Base-by-base conservation (phyloP, 768 basidiomycete genomes). In the Serendipita sp. region DNA sequence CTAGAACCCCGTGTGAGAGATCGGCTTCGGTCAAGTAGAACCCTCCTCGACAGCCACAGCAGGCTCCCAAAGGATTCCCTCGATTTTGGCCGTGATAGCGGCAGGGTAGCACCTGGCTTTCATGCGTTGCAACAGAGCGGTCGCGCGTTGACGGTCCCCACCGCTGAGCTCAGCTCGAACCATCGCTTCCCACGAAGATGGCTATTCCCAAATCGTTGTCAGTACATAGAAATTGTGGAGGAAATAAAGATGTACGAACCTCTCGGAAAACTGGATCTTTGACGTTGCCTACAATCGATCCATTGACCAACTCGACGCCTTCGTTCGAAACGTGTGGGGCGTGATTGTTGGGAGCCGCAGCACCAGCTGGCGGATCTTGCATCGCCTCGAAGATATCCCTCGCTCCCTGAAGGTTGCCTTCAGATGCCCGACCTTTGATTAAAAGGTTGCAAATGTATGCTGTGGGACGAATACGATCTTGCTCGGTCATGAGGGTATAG, bases 181-280 rank as follows among this genome's bases (percentile, higher is more conserved):
- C 93, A 99, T 98, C 3, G 83, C 84, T 70, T 98, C 96, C 85
- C 89, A 95, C 0, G 91, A 94, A 42, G 88, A 91, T 13, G 90
- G 91, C 84, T 90, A 68, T 2, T 63, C 5, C 14, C 61, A 61
- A 31, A 61, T 51, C 33, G 24, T 38, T 42, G 16, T 61, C 5
- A 51, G 45, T 44, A 56, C 63, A 50, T 22, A 61, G 16, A 13
- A 30, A 61, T 33, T 7, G 13, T 11, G n/a, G 11, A 50, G 17
- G 42, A 44, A 22, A 20, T 22, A 53, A 14, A 11, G 70, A 68
- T 24, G 60, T 64, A 68, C 81, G 66, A 67, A 88, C 87, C 76
- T 95, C 91, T 61, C 91, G 83, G 74, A 84, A 92, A 3, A 92
- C 85, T 56, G 82, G 82, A n/a, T 77, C 78, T 68, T 78, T 74